Percentiles rank a stretch among this genome's conserved stretches.
Evolutionary conservation across 2,329 filamentous ascomycete genomes (phyloP).

Genomic region (Trichoderma sp.): DNA sequence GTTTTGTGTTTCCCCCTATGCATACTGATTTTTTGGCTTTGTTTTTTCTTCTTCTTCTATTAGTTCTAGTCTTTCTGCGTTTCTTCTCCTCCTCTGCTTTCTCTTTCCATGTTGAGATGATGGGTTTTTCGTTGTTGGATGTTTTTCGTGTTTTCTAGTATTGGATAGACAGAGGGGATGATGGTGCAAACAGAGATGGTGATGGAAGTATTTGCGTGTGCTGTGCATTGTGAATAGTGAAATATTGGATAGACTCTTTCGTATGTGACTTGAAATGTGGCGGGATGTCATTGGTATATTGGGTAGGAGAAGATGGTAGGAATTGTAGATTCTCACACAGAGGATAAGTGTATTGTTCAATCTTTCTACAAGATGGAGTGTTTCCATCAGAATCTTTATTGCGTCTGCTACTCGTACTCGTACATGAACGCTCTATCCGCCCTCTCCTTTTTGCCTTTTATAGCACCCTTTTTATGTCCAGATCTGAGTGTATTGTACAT

Average conservation of each 20-base stretch:
- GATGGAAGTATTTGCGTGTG: neutral
- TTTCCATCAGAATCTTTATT: neutral
- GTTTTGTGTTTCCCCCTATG: neutral
- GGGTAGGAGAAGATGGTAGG: neutral
- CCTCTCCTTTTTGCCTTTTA: neutral
- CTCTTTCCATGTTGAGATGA: slow-evolving; percentile 13
- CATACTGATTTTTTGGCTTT: slow-evolving; percentile 3
- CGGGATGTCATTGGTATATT: neutral
- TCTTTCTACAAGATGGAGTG: neutral
- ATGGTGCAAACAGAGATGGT: slow-evolving; percentile 21
- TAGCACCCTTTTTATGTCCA: neutral
- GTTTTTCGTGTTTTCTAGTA: slow-evolving; percentile 4
- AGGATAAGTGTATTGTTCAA: neutral
- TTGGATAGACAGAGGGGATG: slow-evolving; percentile 20
- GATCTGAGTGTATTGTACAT: slow-evolving; percentile 5
- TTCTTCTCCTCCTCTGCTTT: neutral
- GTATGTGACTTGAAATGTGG: neutral
- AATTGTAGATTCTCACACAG: neutral
- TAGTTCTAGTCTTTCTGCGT: slow-evolving; percentile 6
- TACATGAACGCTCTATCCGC: neutral
- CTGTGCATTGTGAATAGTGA: neutral
- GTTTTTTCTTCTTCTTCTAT: slow-evolving; percentile 5
- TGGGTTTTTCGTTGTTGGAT: slow-evolving; percentile 17
- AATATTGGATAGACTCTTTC: neutral
- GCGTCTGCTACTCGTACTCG: slow-evolving; percentile 1